These are phyloP conservation scores for Dunaliella sp. DNA, from an alignment of 139 green algal genomes.

Conservation along the genomic window DNA sequence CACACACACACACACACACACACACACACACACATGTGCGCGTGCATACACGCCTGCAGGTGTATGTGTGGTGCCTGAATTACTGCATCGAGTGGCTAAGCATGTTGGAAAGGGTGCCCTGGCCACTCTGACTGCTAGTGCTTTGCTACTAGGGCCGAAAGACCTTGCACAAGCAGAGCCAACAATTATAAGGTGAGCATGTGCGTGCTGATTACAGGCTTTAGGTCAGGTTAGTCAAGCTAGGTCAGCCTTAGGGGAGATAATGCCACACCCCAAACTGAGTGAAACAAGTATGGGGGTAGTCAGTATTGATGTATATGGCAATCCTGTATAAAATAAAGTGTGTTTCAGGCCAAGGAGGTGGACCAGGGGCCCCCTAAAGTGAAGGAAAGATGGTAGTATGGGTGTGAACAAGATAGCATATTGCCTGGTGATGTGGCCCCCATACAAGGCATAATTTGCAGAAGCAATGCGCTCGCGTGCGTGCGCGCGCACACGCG, in stretches of 20 bases:
- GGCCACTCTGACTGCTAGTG: not conserved
- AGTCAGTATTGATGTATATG: too few species aligned
- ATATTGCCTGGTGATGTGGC: not conserved
- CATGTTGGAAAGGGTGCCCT: not conserved
- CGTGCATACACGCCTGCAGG: not conserved
- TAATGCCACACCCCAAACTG: too few species aligned
- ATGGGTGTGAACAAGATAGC: not conserved
- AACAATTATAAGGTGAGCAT: not conserved
- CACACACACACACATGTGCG: constrained; percentile 6
- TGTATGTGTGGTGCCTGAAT: not conserved
- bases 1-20: constrained; percentile 11
- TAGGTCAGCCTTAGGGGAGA: too few species aligned
- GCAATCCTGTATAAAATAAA: too few species aligned
- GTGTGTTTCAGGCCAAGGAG: too few species aligned
- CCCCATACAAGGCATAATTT: not conserved
- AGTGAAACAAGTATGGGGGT: too few species aligned
- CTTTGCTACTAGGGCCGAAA: not conserved
- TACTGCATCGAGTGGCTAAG: not conserved
- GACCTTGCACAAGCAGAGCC: not conserved
- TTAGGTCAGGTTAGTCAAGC: too few species aligned
- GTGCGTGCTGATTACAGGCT: too few species aligned
- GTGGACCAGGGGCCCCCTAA: too few species aligned
- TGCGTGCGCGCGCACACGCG: not conserved
- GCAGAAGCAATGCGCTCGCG: not conserved
- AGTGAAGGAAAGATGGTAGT: not conserved